Base-by-base conservation (phyloP, 1,284 basidiomycete species). In the Acaromyces ingoldii region DNA sequence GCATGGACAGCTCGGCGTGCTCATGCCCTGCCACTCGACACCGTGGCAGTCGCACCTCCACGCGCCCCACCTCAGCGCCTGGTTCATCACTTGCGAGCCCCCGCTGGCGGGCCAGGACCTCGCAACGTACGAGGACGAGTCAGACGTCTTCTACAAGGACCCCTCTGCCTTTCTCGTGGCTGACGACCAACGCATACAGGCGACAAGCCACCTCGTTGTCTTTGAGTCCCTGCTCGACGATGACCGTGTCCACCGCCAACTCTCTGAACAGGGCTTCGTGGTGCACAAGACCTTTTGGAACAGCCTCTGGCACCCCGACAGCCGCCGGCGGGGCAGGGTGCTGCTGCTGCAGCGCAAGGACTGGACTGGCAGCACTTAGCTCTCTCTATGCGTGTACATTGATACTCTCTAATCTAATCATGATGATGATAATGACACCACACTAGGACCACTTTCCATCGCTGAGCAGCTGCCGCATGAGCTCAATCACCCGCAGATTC, bases 21-120 rank as follows among this genome's bases (percentile, higher is more conserved):
- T 97, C 17, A 93, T 91, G 88, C 95, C 95, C 2, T 99, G 95
- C 64, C 95, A 99, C 77, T 95, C 91, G n/a, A 91, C 88, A 0
- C 93, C 93, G 2, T 93, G 91, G 81, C 87, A 91, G 68, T 85
- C 90, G 4, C 87, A 91, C 76, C 76, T 98, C 19, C 93, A 98
- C 71, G 7, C 33, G 4, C 31, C 40, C 3, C 36, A 22, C 29
- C 31, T 52, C 7, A 33, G 24, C 26, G 75, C 86, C 58, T 96
- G 91, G 90, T 84, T 87, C 39, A 71, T 96, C 25, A 87, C 88
- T 3, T 97, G 92, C 68, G 91, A 95, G 67, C 92, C 92, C 1
- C 91, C 46, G 19, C 36, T 38, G 36, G 48, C 25, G 4, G 17
- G 19, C n/a, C 11, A 31, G 10, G 17, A 52, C 4, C 24, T 49